phyloP scores from a whole-genome alignment of 1,284 basidiomycete genomes.

The Xerocomus amazonicus region DNA sequence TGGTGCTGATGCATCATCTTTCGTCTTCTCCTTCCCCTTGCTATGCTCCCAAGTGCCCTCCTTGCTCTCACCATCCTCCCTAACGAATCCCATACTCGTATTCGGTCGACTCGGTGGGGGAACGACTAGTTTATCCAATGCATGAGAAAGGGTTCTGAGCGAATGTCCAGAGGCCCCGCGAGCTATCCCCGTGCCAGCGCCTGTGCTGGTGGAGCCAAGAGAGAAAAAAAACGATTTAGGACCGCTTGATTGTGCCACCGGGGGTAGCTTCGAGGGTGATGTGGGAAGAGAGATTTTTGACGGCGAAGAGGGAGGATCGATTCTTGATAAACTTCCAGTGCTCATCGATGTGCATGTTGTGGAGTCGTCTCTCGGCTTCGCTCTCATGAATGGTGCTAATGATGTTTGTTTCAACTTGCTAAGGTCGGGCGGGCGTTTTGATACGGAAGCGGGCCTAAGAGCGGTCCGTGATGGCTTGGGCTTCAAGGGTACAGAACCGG shows the following conservation, averaged over 20 bases:
- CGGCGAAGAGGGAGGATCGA: constrained; percentile 11
- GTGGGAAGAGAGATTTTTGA: constrained; percentile 30
- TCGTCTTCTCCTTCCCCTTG: constrained; percentile 21
- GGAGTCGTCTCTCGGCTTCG: background rate
- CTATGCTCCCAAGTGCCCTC: constrained; percentile 16
- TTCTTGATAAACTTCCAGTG: constrained; percentile 1
- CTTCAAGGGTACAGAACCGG: constrained; percentile 1
- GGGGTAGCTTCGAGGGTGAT: constrained; percentile 17
- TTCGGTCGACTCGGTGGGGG: constrained; percentile 58
- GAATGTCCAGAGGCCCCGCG: constrained; percentile 14
- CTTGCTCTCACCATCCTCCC: constrained; percentile 16
- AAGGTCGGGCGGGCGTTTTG: constrained; percentile 10
- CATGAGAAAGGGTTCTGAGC: constrained; percentile 51
- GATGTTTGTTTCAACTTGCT: constrained; percentile 29
- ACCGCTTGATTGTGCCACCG: constrained; percentile 5
- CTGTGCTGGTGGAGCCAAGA: background rate
- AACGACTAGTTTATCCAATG: constrained; percentile 59
- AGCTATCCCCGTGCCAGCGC: background rate
- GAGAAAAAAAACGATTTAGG: constrained; percentile 2
- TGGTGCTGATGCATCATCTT: constrained; percentile 21
- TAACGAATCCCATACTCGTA: constrained; percentile 61
- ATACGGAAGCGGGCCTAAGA: constrained; percentile 11
- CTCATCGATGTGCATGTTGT: constrained; percentile 3
- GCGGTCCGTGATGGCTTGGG: background rate
- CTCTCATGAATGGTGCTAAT: constrained; percentile 25